phyloP scores from a whole-genome alignment of 345 rosid species.

The Cardamine chenopodiifolia region DNA sequence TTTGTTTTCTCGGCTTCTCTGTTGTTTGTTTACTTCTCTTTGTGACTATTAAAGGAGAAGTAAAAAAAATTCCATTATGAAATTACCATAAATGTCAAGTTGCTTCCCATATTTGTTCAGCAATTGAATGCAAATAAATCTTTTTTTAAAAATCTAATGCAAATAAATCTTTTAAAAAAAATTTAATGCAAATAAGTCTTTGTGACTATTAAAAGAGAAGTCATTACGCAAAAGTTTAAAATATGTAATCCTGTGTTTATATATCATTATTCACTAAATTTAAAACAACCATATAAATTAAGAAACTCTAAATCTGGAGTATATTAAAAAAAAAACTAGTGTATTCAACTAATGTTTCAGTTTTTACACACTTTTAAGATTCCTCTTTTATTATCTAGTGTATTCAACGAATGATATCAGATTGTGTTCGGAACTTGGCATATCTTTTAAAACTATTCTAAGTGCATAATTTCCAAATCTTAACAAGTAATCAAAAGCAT shows the following conservation, averaged over 20 bases:
- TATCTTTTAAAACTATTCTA: not conserved
- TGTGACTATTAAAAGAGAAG: not conserved
- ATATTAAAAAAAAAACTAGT: too few relatives aligned
- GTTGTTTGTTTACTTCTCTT: too few relatives aligned
- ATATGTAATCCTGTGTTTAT: not conserved
- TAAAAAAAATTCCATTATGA: not conserved
- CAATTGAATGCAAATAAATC: not conserved
- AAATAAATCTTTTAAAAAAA: too few relatives aligned
- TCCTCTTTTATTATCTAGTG: too few relatives aligned
- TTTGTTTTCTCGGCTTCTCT: too few relatives aligned
- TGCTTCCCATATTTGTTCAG: not conserved
- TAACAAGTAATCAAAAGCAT: not conserved
- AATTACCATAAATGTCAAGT: too few relatives aligned
- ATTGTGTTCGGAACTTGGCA: not conserved
- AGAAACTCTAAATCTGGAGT: too few relatives aligned
- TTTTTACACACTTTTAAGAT: too few relatives aligned
- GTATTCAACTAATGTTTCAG: too few relatives aligned
- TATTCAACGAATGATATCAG: not conserved
- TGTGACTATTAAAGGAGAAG: too few relatives aligned
- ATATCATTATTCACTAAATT: not conserved
- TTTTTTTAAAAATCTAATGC: too few relatives aligned
- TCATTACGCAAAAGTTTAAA: not conserved
- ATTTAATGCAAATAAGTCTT: not conserved
- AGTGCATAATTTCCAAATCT: not conserved
- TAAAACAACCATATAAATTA: too few relatives aligned